phyloP scores from a whole-genome alignment of 306 rosid species.

The Cyamopsis tetragonoloba region DNA sequence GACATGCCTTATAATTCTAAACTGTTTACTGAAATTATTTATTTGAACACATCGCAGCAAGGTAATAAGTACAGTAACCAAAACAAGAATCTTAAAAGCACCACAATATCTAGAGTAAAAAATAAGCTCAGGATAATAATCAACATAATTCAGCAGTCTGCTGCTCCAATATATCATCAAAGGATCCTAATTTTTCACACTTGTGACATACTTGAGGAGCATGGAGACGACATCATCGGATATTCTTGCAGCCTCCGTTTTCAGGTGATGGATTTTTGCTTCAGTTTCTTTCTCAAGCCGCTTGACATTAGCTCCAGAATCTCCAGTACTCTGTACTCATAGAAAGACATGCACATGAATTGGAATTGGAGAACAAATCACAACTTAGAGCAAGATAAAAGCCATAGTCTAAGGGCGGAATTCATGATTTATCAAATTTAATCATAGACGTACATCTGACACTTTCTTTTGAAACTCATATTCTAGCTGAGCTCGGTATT shows the following conservation, averaged over 20 bases:
- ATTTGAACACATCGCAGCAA: constrained; percentile 21
- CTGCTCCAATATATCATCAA: constrained; percentile 23
- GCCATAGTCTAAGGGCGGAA: not conserved
- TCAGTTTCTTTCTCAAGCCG: constrained; percentile 84
- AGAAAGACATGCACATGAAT: not conserved
- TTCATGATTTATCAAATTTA: not conserved
- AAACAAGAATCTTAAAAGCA: constrained; percentile 24
- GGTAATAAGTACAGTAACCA: constrained; percentile 18
- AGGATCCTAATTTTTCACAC: constrained; percentile 57
- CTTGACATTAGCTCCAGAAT: constrained; percentile 95
- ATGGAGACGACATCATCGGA: constrained; percentile 68
- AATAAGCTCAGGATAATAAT: constrained; percentile 24
- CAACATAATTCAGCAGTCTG: constrained; percentile 25
- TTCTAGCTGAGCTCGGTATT: constrained; percentile 79
- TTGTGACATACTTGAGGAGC: constrained; percentile 75
- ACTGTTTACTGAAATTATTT: constrained; percentile 26
- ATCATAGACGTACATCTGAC: constrained; percentile 47
- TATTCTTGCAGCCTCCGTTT: constrained; percentile 58
- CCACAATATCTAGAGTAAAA: constrained; percentile 29
- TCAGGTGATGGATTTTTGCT: constrained; percentile 60
- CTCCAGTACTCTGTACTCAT: constrained; percentile 74
- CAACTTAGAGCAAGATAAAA: not conserved
- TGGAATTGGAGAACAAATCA: not conserved
- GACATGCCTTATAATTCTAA: constrained; percentile 5
- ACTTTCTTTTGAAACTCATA: constrained; percentile 74